Evolutionary conservation across 2,329 filamentous ascomycete species (phyloP), one percentile per base, ranked within the genome.

Genomic region (Nigrograna mackinnonii): DNA sequence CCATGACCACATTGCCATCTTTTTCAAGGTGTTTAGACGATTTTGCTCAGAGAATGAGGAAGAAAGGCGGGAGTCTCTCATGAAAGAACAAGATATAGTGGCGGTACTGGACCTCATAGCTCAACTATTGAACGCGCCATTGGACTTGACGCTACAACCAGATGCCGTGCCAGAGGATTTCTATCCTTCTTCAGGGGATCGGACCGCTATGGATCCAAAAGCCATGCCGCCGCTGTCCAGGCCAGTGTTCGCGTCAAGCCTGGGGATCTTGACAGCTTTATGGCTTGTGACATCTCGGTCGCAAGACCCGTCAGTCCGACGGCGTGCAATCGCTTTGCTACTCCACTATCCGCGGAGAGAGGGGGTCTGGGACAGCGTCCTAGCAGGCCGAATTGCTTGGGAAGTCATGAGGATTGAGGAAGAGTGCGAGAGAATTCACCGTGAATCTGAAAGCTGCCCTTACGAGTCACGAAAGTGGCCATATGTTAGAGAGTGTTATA

Each of bases 351-450:
- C 64, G 3, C 41, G 63, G 5, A 50, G 82, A 77, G 16, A 65
- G 58, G 16, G 78, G 68, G 2, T 87, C 82, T 60, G 72, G 67
- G 32, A 75, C 80, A 56, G 84, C 79, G 1, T 87, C 75, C 58
- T 89, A 79, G 85, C 82, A 81, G 66, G 62, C 0, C 44, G 52
- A 17, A 52, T 67, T 19, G 64, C 60, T 3, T 49, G 44, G 36
- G 55, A 58, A 36, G 46, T 50, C 5, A 47, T 64, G 44, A 43
- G 31, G 17, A 22, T 66, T 14, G 64, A 67, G 37, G 57, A 67
- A 43, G 47, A 47, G 28, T n/a, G n/a, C n/a, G n/a, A n/a, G n/a
- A n/a, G n/a, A n/a, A n/a, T n/a, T n/a, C n/a, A n/a, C n/a, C n/a
- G n/a, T n/a, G n/a, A n/a, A n/a, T n/a, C n/a, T n/a, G n/a, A 22